These are phyloP conservation scores for Nannochloropsis salina DNA, from an alignment of 108 stramenopile species.

Conservation along the genomic window DNA sequence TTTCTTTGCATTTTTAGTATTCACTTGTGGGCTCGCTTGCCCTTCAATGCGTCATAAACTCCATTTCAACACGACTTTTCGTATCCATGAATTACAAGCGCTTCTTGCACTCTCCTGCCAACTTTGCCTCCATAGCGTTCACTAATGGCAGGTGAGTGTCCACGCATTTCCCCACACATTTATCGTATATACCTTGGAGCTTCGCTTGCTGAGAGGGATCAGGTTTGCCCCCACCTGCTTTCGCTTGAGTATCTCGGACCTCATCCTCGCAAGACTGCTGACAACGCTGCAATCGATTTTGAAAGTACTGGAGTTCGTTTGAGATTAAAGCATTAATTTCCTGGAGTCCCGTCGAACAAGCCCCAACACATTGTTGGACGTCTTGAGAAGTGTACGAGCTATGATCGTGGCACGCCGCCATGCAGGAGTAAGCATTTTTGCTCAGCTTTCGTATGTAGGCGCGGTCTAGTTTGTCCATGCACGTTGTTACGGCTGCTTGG, in stretches of 20 bases:
- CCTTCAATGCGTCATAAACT: no score
- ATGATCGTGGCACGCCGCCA: slow-evolving; percentile 19
- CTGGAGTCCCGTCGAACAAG: background rate
- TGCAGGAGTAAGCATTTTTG: slow-evolving; percentile 8
- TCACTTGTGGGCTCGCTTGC: no score
- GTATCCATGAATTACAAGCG: background rate
- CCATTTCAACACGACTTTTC: no score
- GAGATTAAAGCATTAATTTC: slow-evolving; percentile 11
- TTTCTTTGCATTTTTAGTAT: background rate
- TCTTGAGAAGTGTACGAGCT: background rate
- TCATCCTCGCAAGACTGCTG: slow-evolving; percentile 1
- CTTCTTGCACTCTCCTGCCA: slow-evolving; percentile 5
- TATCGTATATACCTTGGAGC: slow-evolving; percentile 17
- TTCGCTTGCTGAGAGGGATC: slow-evolving; percentile 16
- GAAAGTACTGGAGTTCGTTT: slow-evolving; percentile 15
- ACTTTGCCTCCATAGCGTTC: background rate
- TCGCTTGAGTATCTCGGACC: background rate
- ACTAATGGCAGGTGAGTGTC: background rate
- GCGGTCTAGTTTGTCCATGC: background rate
- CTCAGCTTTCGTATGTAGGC: background rate
- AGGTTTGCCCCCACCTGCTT: background rate
- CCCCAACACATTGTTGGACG: slow-evolving; percentile 19
- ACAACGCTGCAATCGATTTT: slow-evolving; percentile 1
- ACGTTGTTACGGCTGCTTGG: slow-evolving; percentile 7
- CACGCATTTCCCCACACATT: background rate